Conservation (phyloP, 495 filamentous ascomycete species). For the Barbatosphaeria neglecta region DNA sequence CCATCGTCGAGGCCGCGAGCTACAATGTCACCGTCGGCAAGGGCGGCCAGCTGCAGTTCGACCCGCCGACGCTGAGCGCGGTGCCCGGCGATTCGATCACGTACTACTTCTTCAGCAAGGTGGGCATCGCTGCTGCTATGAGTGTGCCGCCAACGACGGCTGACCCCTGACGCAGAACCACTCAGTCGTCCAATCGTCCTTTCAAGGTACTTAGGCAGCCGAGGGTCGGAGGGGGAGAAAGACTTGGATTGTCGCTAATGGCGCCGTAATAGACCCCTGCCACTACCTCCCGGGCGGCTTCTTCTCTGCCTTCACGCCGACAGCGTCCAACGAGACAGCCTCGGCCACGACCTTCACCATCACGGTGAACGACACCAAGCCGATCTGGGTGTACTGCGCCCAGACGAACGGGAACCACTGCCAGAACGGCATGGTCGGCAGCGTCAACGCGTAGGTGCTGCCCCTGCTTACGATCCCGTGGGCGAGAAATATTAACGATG, state of each 20-base stretch:
- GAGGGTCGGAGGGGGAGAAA: not conserved
- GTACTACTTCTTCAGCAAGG: constrained; percentile 49
- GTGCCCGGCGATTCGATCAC: constrained; percentile 36
- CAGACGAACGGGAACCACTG: constrained; percentile 28
- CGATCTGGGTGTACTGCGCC: constrained; percentile 50
- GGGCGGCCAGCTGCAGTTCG: constrained; percentile 21
- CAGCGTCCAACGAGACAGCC: constrained; percentile 14
- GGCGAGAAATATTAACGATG: not conserved
- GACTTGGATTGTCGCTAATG: not conserved
- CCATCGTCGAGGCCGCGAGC: constrained; percentile 15
- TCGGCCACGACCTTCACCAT: constrained; percentile 39
- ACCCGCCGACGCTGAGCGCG: constrained; percentile 19
- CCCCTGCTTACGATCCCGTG: not conserved
- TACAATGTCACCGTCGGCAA: constrained; percentile 26
- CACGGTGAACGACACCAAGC: constrained; percentile 44
- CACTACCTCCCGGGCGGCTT: constrained; percentile 34
- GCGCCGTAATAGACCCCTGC: constrained; percentile 34
- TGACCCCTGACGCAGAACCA: constrained; percentile 33
- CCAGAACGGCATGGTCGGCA: constrained; percentile 28
- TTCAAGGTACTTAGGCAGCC: constrained; percentile 6
- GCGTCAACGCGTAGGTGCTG: constrained; percentile 23
- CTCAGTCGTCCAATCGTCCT: constrained; percentile 48
- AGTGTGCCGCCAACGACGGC: too few relatives aligned
- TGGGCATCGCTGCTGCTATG: constrained; percentile 1
- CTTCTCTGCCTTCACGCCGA: constrained; percentile 38